Conservation (phyloP, 1,284 basidiomycete genomes). For the Pisolithus thermaeus region DNA sequence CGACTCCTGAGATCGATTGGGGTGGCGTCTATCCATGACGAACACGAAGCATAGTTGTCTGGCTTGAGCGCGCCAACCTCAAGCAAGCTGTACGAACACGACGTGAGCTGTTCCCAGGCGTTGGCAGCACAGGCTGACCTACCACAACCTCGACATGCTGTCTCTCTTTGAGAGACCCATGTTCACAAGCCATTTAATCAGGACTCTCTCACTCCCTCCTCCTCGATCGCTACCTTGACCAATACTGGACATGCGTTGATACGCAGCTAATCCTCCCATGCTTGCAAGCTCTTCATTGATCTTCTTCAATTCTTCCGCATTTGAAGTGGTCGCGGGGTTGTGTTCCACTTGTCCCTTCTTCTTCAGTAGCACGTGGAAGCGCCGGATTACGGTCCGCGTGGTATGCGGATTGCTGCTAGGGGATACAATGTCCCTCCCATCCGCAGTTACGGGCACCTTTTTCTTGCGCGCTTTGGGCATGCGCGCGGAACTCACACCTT, state of each 20-base stretch:
- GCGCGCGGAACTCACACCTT: background rate
- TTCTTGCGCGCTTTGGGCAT: conserved; percentile 43
- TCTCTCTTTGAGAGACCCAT: conserved; percentile 34
- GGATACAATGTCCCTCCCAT: conserved; percentile 3
- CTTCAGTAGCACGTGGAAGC: conserved; percentile 67
- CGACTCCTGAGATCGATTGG: conserved; percentile 80
- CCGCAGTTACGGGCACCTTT: conserved; percentile 36
- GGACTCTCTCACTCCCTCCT: conserved; percentile 76
- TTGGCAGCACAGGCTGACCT: conserved; percentile 7
- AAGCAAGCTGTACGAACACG: conserved; percentile 49
- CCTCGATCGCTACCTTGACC: conserved; percentile 79
- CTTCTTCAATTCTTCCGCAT: conserved; percentile 34
- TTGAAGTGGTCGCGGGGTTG: conserved; percentile 14
- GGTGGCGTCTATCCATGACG: conserved; percentile 64
- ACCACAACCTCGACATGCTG: conserved; percentile 37
- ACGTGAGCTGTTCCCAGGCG: background rate
- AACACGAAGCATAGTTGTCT: conserved; percentile 67
- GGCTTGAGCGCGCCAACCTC: conserved; percentile 84
- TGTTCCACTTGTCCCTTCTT: conserved; percentile 44
- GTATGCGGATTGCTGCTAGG: conserved; percentile 44
- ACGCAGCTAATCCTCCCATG: conserved; percentile 71
- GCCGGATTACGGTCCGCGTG: conserved; percentile 59
- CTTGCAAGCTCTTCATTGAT: conserved; percentile 57
- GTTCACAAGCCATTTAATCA: conserved; percentile 70
- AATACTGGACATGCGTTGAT: conserved; percentile 75